Evolutionary conservation across 2,329 filamentous ascomycete genomes (phyloP), one percentile per base, ranked within the genome.

Genomic region (Fusarium odoratissimum): DNA sequence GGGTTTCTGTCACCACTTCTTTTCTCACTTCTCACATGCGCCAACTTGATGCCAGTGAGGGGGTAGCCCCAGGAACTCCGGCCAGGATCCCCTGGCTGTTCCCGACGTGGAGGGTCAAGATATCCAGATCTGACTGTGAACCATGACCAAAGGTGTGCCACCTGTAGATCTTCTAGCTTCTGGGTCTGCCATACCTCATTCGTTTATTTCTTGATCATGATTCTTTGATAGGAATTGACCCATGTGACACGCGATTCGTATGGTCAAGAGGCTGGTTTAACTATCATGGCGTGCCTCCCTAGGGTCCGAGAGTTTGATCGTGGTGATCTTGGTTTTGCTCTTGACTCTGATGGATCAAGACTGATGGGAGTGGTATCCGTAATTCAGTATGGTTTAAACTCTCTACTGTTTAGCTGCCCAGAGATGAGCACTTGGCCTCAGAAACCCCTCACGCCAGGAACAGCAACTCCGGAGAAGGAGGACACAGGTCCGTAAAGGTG

Each of bases 11-110:
- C 73, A 75, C 62, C 59, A 74, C 49, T 72, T 67, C 68, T 69
- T 73, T 57, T 46, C 72, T 72, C 68, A 74, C 68, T 73, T 73
- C 74, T 76, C 69, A 71, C 67, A 73, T 73, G 57, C 71, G 52
- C 69, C 64, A 25, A 49, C 46, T 65, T 51, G 58, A 58, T 68
- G 67, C 75, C 66, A 75, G 67, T 74, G 75, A 77, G 74, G 74
- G 75, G 75, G 72, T 76, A 75, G 75, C 66, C 75, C 75, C 74
- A 76, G 76, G 76, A 77, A 77, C 75, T 61, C 60, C 31, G 48
- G 52, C 75, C 65, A 65, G 75, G 76, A 72, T 75, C 67, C 75
- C 75, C 75, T 76, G 72, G 68, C 49, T 65, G 66, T 67, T 74
- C 64, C 63, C 63, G 68, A 63, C 64, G 41, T 71, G 69, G 60